These are phyloP conservation scores for Sporodiniella umbellata DNA, from an alignment of 371 early-diverging fungal species.

Conservation along the genomic window DNA sequence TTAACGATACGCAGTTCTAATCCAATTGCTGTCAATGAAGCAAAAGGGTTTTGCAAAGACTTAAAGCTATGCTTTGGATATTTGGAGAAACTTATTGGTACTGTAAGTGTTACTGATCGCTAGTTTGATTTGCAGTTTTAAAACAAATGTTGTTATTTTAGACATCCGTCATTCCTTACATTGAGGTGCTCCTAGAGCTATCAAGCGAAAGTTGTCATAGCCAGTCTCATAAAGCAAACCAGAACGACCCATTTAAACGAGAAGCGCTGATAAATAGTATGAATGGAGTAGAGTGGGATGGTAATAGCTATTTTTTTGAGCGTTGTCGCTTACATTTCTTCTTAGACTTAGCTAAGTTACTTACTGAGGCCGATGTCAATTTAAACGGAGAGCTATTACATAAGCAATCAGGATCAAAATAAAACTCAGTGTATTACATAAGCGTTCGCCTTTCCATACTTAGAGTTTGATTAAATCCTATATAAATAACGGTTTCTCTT, in stretches of 20 bases:
- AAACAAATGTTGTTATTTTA: no score
- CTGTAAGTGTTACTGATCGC: background rate
- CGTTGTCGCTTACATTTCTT: background rate
- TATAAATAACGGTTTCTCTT: background rate
- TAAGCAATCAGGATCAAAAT: constrained; percentile 3
- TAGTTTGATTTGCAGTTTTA: background rate
- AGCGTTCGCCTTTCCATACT: constrained; percentile 6
- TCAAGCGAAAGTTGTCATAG: background rate
- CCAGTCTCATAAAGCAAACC: background rate
- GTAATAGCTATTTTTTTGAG: constrained; percentile 11
- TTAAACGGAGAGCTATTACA: constrained; percentile 4
- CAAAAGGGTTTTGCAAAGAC: constrained; percentile 9
- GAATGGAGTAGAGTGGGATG: constrained; percentile 34
- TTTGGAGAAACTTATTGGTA: background rate
- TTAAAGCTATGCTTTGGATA: constrained; percentile 8
- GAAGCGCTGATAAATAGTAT: background rate
- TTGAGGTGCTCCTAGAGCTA: constrained; percentile 14
- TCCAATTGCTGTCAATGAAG: constrained; percentile 11
- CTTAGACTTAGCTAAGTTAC: constrained; percentile 21
- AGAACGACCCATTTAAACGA: background rate
- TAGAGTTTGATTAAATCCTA: background rate
- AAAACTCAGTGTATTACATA: constrained; percentile 19
- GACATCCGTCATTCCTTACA: constrained; percentile 24
- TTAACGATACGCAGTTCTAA: constrained; percentile 19
- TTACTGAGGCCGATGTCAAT: constrained; percentile 16